A percentile compares a stretch with the other conserved stretches of the same genome.
Conservation (phyloP, 1,139 yeast genomes). For the Blastobotrys malaysiensis region DNA sequence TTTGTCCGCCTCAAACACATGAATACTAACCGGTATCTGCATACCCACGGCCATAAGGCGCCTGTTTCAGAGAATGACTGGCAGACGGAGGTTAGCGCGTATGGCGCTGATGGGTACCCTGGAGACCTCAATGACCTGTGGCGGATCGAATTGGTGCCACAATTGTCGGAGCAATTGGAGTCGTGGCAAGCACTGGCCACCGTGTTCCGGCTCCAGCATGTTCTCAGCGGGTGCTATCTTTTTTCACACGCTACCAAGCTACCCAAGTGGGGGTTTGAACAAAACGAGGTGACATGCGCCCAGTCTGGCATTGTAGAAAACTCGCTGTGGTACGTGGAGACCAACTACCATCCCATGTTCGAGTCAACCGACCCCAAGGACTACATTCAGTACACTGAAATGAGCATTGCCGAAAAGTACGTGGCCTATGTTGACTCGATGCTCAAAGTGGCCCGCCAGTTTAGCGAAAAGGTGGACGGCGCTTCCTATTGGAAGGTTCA, state of each 20-base stretch:
- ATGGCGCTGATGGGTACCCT: slow-evolving; percentile 43
- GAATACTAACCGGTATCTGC: slow-evolving; percentile 53
- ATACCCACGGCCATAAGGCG: slow-evolving; percentile 53
- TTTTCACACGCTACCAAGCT: slow-evolving; percentile 56
- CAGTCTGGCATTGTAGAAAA: slow-evolving; percentile 54
- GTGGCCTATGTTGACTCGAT: slow-evolving; percentile 25
- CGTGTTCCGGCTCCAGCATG: slow-evolving; percentile 54
- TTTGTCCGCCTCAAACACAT: slow-evolving; percentile 58
- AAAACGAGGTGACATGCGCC: slow-evolving; percentile 73
- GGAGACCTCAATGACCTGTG: slow-evolving; percentile 31
- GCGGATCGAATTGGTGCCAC: slow-evolving; percentile 22
- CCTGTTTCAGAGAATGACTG: slow-evolving; percentile 80
- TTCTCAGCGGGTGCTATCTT: slow-evolving; percentile 55
- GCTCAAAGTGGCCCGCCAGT: slow-evolving; percentile 2
- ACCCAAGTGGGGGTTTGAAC: slow-evolving; percentile 66
- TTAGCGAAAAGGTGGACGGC: neutral
- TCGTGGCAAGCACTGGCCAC: slow-evolving; percentile 47
- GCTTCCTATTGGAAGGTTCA: slow-evolving; percentile 12
- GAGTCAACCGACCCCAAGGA: slow-evolving; percentile 26
- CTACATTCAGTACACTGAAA: slow-evolving; percentile 26
- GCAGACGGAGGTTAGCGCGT: slow-evolving; percentile 64
- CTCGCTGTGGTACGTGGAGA: slow-evolving; percentile 62
- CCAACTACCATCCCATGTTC: slow-evolving; percentile 48
- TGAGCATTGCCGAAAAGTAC: slow-evolving; percentile 30
- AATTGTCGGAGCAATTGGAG: slow-evolving; percentile 17